Conservation (phyloP, 495 filamentous ascomycete genomes). For the Penicillium pulvis region DNA sequence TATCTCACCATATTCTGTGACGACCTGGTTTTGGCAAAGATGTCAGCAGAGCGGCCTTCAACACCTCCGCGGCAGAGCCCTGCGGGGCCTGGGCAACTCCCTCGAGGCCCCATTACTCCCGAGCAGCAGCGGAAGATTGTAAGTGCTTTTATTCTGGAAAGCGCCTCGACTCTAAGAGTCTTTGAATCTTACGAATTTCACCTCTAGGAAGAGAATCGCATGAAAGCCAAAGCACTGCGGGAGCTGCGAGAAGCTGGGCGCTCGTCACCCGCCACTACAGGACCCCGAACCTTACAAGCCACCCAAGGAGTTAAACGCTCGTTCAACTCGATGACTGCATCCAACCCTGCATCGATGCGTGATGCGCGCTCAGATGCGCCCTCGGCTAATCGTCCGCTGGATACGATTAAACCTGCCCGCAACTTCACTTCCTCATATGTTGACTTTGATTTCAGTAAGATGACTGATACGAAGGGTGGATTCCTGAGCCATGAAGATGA, state of each 20-base stretch:
- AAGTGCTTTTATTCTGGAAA: conserved; percentile 26
- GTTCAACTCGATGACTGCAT: conserved; percentile 62
- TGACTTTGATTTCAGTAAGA: conserved; percentile 96
- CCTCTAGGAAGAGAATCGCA: conserved; percentile 82
- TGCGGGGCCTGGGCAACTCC: conserved; percentile 39
- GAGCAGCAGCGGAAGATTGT: conserved; percentile 73
- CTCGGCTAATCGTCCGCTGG: conserved; percentile 42
- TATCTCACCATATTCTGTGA: background rate
- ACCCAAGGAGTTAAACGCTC: conserved; percentile 59
- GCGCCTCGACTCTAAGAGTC: background rate
- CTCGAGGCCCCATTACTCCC: conserved; percentile 65
- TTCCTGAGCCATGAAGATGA: conserved; percentile 89
- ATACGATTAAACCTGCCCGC: conserved; percentile 67
- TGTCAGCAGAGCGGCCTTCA: conserved; percentile 49
- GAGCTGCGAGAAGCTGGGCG: conserved; percentile 65
- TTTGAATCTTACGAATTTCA: background rate
- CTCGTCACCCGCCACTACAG: conserved; percentile 21
- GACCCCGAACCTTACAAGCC: conserved; percentile 22
- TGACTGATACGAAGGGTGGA: conserved; percentile 96
- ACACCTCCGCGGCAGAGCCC: conserved; percentile 60
- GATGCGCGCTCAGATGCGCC: conserved; percentile 56
- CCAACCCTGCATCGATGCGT: conserved; percentile 62
- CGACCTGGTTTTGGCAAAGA: conserved; percentile 1
- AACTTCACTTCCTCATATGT: conserved; percentile 86
- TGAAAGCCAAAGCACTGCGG: conserved; percentile 87